Evolutionary conservation across 108 stramenopile species (phyloP), one percentile per base, ranked within the genome.

Genomic region (Epithemia pelagica): DNA sequence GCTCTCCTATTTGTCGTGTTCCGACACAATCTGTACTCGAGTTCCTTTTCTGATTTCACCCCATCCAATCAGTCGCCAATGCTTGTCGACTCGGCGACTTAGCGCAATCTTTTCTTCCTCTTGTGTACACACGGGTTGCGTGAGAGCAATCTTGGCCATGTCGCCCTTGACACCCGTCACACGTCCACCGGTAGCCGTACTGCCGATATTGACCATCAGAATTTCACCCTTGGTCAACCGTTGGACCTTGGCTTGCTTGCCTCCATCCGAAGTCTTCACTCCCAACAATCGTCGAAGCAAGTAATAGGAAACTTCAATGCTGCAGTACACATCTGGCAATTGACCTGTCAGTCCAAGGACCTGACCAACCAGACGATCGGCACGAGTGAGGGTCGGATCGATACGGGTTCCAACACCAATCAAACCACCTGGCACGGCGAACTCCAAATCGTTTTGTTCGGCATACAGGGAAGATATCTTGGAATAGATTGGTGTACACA

Each of bases 61-160:
- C 95, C 96, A 95, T 51, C 91, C 96, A 78, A 93, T 98, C 64
- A 99, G 81, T 54, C 99, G 84, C 96, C 96, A 99, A 78, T 99
- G 97, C 87, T 99, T 99, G 62, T 99, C 99, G n/a, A 99, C 96
- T 65, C 98, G 90, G 61, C 99, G 88, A 46, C 86, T 88, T 27
- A 99, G 83, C 2, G 99, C 99, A 82, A 99, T 97, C 96, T 99
- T 99, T 74, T 99, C 99, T 20, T 97, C 97, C 79, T 98, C 97
- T 75, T 95, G 75, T 28, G 98, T 99, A 78, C 99, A 99, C 28
- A 99, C 99, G 2, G 99, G 99, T 78, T 97, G 96, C 25, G 97
- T 98, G 71, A 99, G 81, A 19, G 93, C 79, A 78, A 99, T 95
- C 82, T 95, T 97, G 32, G 98, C 97, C 65, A 96, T 70, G 64